phyloP scores from a whole-genome alignment of 208 protist species.

The Leishmania braziliensis region DNA sequence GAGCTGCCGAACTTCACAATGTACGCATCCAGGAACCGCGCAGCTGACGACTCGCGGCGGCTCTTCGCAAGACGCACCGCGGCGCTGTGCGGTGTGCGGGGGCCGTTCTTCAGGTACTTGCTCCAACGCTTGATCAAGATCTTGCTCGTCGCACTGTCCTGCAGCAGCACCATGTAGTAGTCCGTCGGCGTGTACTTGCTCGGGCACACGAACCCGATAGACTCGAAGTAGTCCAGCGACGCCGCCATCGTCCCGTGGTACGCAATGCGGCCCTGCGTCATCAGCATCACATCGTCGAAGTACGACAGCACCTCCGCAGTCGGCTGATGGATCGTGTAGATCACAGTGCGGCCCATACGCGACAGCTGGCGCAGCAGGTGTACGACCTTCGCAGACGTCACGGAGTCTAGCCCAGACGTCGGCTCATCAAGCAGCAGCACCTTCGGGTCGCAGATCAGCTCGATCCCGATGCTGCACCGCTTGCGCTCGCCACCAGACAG shows the following conservation, averaged over 20 bases:
- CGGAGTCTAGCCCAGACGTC: constrained; percentile 89
- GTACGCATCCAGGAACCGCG: constrained; percentile 53
- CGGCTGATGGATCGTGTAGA: constrained; percentile 96
- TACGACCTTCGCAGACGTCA: constrained; percentile 84
- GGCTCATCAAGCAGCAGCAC: constrained; percentile 91
- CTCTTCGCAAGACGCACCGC: constrained; percentile 45
- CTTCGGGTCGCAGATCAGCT: constrained; percentile 88
- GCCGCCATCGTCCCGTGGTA: constrained; percentile 85
- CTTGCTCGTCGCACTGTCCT: constrained; percentile 52
- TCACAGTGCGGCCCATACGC: constrained; percentile 79
- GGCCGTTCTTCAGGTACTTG: constrained; percentile 53
- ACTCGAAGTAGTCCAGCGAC: constrained; percentile 80
- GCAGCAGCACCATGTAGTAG: constrained; percentile 86
- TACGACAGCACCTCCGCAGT: constrained; percentile 80
- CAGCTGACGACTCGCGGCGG: constrained; percentile 40
- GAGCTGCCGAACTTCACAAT: constrained; percentile 50
- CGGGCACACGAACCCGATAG: constrained; percentile 74
- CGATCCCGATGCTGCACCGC: constrained; percentile 86
- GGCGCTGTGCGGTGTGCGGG: constrained; percentile 54
- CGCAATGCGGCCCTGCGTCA: constrained; percentile 72
- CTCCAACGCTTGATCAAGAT: constrained; percentile 73
- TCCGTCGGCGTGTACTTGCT: constrained; percentile 83
- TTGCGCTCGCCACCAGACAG: constrained; percentile 92
- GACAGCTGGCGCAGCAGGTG: constrained; percentile 77
- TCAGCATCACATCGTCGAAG: constrained; percentile 94